Percentiles rank a stretch among this genome's conserved stretches.
These are phyloP conservation scores for Adansonia digitata DNA, from an alignment of 345 rosid genomes.

Conservation along the genomic window DNA sequence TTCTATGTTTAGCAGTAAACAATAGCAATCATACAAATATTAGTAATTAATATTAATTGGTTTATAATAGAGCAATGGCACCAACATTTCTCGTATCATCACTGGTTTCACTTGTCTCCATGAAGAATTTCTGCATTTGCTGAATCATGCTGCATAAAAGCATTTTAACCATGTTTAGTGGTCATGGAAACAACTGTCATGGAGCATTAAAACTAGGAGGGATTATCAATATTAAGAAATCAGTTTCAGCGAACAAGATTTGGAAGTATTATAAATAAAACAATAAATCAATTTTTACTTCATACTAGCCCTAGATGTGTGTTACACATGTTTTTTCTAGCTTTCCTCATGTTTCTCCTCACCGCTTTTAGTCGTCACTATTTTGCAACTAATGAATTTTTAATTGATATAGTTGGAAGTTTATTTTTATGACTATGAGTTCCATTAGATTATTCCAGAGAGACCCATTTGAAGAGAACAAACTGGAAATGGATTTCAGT, in stretches of 20 bases:
- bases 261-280: background rate
- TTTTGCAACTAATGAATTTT: background rate
- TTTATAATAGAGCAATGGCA: background rate
- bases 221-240: background rate
- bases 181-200: constrained; percentile 2
- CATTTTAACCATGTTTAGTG: constrained; percentile 27
- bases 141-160: constrained; percentile 56
- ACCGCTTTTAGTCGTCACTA: background rate
- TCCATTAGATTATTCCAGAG: background rate
- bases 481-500: background rate
- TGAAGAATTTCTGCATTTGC: constrained; percentile 58
- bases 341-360: background rate
- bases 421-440: background rate
- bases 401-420: background rate
- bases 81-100: constrained; percentile 72
- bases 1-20: background rate
- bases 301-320: background rate
- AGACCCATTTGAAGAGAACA: background rate
- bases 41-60: background rate
- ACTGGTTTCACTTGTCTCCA: constrained; percentile 47
- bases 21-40: background rate
- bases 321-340: background rate
- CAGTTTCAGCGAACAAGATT: background rate
- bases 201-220: constrained; percentile 9
- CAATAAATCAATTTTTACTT: background rate